phyloP scores from a whole-genome alignment of 2,329 filamentous ascomycete species.

The Hymenoscyphus infarciens region DNA sequence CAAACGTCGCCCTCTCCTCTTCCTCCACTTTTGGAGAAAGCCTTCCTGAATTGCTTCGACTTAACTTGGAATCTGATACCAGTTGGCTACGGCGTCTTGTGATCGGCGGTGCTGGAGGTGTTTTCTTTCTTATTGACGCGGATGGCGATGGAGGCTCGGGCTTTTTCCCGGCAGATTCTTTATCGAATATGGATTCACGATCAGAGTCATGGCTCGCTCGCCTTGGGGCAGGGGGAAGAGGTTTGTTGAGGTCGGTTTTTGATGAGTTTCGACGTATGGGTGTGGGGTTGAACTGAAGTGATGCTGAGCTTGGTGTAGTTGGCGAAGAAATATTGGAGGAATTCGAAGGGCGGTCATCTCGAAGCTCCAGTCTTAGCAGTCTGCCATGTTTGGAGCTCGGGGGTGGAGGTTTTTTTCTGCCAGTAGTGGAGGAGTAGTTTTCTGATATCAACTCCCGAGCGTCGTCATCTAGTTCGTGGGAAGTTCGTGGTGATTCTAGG shows the following conservation, averaged over 20 bases:
- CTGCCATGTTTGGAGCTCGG: constrained; percentile 78
- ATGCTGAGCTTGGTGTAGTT: constrained; percentile 4
- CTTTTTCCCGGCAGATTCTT: constrained; percentile 49
- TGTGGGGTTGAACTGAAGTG: constrained; percentile 11
- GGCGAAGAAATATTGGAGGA: constrained; percentile 32
- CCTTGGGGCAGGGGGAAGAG: constrained; percentile 53
- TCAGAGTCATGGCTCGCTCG: constrained; percentile 43
- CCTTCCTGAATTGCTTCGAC: constrained; percentile 24
- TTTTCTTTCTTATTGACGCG: constrained; percentile 33
- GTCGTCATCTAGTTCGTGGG: constrained; percentile 54
- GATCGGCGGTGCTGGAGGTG: constrained; percentile 41
- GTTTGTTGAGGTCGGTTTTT: constrained; percentile 56
- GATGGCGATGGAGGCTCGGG: constrained; percentile 42
- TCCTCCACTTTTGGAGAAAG: constrained; percentile 32
- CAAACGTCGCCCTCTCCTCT: constrained; percentile 20
- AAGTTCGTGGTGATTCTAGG: constrained; percentile 52
- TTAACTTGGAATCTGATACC: constrained; percentile 29
- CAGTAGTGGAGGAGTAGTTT: constrained; percentile 33
- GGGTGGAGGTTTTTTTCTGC: constrained; percentile 67
- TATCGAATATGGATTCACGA: constrained; percentile 50
- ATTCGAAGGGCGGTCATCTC: constrained; percentile 38
- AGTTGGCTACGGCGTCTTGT: constrained; percentile 35
- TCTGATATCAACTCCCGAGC: constrained; percentile 36
- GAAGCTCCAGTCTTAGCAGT: constrained; percentile 55
- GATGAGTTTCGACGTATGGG: constrained; percentile 29